Conservation (phyloP, 441 rosid genomes). For the Gossypium davidsonii region DNA sequence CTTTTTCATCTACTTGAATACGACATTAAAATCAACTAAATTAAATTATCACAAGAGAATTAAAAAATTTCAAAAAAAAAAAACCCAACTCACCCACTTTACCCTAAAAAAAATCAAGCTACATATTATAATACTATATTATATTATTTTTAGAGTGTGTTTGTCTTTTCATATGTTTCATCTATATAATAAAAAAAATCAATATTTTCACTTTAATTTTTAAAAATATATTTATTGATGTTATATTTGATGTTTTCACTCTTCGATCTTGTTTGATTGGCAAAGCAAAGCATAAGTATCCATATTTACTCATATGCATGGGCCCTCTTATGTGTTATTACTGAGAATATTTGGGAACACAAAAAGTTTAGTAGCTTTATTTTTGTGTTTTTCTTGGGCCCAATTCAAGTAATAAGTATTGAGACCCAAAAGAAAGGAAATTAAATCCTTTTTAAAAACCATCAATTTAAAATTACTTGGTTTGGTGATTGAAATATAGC, state of each 20-base stretch:
- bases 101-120: too few species aligned
- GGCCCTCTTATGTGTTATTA: not conserved
- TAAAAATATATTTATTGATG: not conserved
- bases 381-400: not conserved
- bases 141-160: too few species aligned
- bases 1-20: too few species aligned
- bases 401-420: not conserved
- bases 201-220: too few species aligned
- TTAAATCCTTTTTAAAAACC: not conserved
- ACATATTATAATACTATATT: too few species aligned
- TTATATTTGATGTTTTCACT: not conserved
- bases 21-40: too few species aligned
- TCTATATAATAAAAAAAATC: too few species aligned
- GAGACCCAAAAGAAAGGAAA: too few species aligned
- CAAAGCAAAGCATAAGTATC: not conserved
- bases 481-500: not conserved
- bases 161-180: too few species aligned
- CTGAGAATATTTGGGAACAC: constrained; percentile 7
- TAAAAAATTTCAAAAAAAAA: not conserved
- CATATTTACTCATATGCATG: not conserved
- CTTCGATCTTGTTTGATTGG: not conserved
- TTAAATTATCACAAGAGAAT: not conserved
- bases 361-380: not conserved
- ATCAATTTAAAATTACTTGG: not conserved
- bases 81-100: not conserved